Evolutionary conservation across 2,329 filamentous ascomycete genomes (phyloP).

Genomic region (Sclerotinia subarctica): DNA sequence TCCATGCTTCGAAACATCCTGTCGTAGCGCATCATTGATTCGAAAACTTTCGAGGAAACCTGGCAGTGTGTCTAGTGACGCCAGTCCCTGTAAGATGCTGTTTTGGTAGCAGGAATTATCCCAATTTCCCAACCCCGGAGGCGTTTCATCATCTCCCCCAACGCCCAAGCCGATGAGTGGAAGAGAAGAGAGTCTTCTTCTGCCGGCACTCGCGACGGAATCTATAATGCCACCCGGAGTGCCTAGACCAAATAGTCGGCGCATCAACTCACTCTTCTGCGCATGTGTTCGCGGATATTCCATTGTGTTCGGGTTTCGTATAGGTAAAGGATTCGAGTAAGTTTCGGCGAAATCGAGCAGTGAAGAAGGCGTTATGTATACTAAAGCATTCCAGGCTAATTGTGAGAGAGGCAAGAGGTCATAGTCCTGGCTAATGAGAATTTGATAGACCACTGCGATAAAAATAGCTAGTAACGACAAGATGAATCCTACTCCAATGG

Average conservation of each 20-base stretch:
- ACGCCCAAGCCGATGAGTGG: slow-evolving; percentile 37
- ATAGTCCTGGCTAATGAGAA: slow-evolving; percentile 36
- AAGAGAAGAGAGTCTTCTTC: slow-evolving; percentile 53
- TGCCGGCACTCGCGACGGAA: slow-evolving; percentile 56
- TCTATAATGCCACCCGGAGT: slow-evolving; percentile 51
- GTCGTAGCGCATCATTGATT: slow-evolving; percentile 30
- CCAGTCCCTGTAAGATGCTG: slow-evolving; percentile 82
- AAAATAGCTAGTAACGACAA: slow-evolving; percentile 32
- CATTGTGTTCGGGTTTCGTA: slow-evolving; percentile 44
- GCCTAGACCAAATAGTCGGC: slow-evolving; percentile 60
- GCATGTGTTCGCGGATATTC: slow-evolving; percentile 46
- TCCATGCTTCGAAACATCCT: slow-evolving; percentile 24
- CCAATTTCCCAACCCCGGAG: slow-evolving; percentile 77
- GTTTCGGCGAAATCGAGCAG: slow-evolving; percentile 56
- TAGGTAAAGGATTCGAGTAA: slow-evolving; percentile 42
- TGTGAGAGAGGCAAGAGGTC: slow-evolving; percentile 44
- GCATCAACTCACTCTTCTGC: slow-evolving; percentile 63
- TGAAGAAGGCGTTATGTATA: slow-evolving; percentile 54
- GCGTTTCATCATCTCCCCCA: slow-evolving; percentile 45
- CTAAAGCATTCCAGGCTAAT: slow-evolving; percentile 59
- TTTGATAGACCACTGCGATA: slow-evolving; percentile 34
- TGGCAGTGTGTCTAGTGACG: slow-evolving; percentile 68
- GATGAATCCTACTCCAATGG: slow-evolving; percentile 24
- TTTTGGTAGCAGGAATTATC: slow-evolving; percentile 99
- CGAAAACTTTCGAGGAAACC: slow-evolving; percentile 58